These are phyloP conservation scores for Eleusine coracana DNA, from an alignment of 176 grass and related monocot genomes.

Conservation along the genomic window DNA sequence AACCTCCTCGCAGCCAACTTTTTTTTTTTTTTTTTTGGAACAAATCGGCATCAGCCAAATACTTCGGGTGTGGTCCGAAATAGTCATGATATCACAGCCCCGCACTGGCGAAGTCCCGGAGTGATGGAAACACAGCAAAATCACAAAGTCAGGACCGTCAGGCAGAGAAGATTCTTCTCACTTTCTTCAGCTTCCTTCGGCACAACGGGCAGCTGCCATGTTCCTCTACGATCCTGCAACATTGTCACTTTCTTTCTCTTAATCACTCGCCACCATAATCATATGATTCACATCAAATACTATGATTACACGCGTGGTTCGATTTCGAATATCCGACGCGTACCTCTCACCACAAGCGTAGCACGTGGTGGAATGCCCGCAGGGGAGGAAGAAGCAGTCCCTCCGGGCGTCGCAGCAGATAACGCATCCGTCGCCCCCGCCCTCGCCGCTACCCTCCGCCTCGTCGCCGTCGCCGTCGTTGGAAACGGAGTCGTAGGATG, in stretches of 20 bases:
- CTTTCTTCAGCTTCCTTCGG: slow-evolving; percentile 77
- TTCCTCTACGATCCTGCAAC: slow-evolving; percentile 63
- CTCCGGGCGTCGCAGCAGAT: slow-evolving; percentile 57
- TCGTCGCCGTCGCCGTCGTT: slow-evolving; percentile 57
- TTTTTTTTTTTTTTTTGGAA: no score
- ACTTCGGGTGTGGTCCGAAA: no score
- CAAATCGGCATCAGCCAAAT: no score
- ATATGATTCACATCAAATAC: not conserved
- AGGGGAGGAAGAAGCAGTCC: slow-evolving; percentile 84
- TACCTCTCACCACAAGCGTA: slow-evolving; percentile 68
- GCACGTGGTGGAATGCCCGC: slow-evolving; percentile 71
- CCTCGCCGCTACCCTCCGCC: slow-evolving; percentile 34
- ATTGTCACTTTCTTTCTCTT: not conserved
- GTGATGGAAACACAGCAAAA: not conserved
- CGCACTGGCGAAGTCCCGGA: no score
- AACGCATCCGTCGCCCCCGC: slow-evolving; percentile 40
- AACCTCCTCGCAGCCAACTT: no score
- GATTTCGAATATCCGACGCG: not conserved
- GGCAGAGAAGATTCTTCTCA: slow-evolving; percentile 69
- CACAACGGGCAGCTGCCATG: slow-evolving; percentile 64
- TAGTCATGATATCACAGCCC: no score
- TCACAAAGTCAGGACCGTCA: slow-evolving; percentile 27
- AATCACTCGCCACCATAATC: not conserved
- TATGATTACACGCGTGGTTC: not conserved
- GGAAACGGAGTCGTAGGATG: slow-evolving; percentile 81